Evolutionary conservation across 441 rosid species (phyloP).

Genomic region (Corymbia calophylla): DNA sequence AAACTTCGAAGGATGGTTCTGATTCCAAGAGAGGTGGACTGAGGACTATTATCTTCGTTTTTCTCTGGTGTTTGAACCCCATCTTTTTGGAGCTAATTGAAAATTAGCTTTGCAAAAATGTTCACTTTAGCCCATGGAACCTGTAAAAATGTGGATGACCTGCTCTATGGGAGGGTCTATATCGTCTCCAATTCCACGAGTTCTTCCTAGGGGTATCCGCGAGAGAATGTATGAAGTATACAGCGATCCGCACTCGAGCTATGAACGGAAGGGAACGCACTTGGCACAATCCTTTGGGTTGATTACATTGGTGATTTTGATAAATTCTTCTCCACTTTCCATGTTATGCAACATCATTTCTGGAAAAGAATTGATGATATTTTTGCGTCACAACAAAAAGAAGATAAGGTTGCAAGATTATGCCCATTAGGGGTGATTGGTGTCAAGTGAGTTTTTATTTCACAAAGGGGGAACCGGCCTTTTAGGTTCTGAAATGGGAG

Average conservation of each 20-base stretch:
- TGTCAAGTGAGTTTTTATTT: background rate
- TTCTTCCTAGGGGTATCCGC: background rate
- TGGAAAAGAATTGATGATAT: background rate
- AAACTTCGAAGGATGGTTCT: background rate
- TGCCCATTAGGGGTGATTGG: accelerated
- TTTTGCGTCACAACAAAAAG: background rate
- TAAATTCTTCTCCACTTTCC: background rate
- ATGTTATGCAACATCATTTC: background rate
- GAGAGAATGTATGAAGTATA: background rate
- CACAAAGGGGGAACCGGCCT: background rate
- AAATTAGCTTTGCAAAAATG: background rate
- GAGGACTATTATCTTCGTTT: background rate
- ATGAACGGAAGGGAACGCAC: background rate
- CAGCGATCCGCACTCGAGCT: background rate
- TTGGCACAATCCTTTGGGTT: background rate
- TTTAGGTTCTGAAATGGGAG: background rate
- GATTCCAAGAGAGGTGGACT: background rate
- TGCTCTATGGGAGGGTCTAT: background rate
- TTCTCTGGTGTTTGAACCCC: background rate
- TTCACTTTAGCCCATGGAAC: background rate
- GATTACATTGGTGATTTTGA: background rate
- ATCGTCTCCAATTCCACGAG: background rate
- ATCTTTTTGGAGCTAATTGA: background rate
- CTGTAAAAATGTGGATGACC: background rate
- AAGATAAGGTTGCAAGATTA: background rate